Conservation (phyloP, 2,329 filamentous ascomycete species). For the Parasarocladium wereldwijsianum region DNA sequence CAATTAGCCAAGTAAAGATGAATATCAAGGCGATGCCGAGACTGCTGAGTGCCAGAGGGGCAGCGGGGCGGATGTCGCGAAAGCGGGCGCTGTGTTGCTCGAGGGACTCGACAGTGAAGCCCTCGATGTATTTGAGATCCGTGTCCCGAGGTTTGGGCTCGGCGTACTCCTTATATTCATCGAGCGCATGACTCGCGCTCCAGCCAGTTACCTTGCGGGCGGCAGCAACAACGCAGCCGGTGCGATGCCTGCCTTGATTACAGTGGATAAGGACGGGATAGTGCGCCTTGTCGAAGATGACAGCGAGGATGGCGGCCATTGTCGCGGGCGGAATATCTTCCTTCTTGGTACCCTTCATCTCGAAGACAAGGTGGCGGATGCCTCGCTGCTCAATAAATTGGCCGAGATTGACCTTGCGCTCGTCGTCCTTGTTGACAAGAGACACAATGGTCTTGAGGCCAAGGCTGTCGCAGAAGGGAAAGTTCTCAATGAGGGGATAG, state of each 20-base stretch:
- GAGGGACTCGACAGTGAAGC: no score
- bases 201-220: slow-evolving; percentile 61
- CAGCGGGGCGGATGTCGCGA: slow-evolving; percentile 9
- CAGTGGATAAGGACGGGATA: slow-evolving; percentile 80
- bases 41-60: neutral
- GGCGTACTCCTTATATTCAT: slow-evolving; percentile 60
- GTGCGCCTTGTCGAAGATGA: slow-evolving; percentile 58
- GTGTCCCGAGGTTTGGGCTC: slow-evolving; percentile 44
- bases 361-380: slow-evolving; percentile 61
- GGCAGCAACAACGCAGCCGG: slow-evolving; percentile 74
- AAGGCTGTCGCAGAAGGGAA: slow-evolving; percentile 51
- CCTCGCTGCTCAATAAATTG: slow-evolving; percentile 50
- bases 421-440: slow-evolving; percentile 48
- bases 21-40: no score
- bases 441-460: slow-evolving; percentile 70
- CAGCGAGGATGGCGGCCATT: slow-evolving; percentile 55
- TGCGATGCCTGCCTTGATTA: slow-evolving; percentile 89
- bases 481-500: slow-evolving; percentile 60
- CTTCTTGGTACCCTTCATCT: slow-evolving; percentile 83
- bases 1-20: no score
- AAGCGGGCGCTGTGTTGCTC: slow-evolving; percentile 23
- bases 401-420: slow-evolving; percentile 32
- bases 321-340: slow-evolving; percentile 49
- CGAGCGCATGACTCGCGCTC: slow-evolving; percentile 44
- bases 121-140: slow-evolving; percentile 42